These are phyloP conservation scores for Rubia balearica DNA, from an alignment of 305 asterid species.

Conservation along the genomic window DNA sequence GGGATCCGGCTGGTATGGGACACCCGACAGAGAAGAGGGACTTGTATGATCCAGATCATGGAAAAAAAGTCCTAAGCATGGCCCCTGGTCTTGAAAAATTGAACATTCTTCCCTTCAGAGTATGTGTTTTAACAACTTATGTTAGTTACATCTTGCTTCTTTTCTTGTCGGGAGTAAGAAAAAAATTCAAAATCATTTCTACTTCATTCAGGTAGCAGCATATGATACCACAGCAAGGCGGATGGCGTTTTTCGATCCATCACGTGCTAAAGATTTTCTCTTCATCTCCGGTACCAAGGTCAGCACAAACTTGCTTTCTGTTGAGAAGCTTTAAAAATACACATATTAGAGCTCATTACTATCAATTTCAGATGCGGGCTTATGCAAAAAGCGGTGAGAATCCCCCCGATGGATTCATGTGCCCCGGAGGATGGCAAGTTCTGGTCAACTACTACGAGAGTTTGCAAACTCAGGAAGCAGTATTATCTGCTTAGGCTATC, in stretches of 20 bases:
- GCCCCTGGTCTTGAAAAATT: slow-evolving; percentile 79
- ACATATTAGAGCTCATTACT: not conserved
- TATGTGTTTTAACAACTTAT: slow-evolving; percentile 16
- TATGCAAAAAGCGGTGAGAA: slow-evolving; percentile 63
- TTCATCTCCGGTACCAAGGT: slow-evolving; percentile 82
- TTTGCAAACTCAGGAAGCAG: slow-evolving; percentile 59
- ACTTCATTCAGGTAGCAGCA: slow-evolving; percentile 60
- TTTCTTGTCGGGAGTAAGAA: not conserved
- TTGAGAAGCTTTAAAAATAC: not conserved
- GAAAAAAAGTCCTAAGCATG: slow-evolving; percentile 80
- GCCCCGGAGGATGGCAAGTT: slow-evolving; percentile 73
- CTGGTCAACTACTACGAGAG: slow-evolving; percentile 64
- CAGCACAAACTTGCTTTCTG: slow-evolving; percentile 5
- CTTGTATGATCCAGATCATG: slow-evolving; percentile 80
- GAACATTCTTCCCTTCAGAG: slow-evolving; percentile 75
- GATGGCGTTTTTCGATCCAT: slow-evolving; percentile 79
- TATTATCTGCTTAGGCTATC: slow-evolving; percentile 31
- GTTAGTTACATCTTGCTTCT: not conserved
- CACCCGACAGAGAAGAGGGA: slow-evolving; percentile 82
- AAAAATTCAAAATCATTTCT: not conserved
- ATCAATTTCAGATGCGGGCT: slow-evolving; percentile 48
- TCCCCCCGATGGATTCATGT: slow-evolving; percentile 80
- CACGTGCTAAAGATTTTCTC: slow-evolving; percentile 66
- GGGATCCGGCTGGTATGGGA: slow-evolving; percentile 88
- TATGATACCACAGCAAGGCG: slow-evolving; percentile 52